Evolutionary conservation across 2,329 filamentous ascomycete genomes (phyloP).

Genomic region (Colletotrichum neosansevieriae): DNA sequence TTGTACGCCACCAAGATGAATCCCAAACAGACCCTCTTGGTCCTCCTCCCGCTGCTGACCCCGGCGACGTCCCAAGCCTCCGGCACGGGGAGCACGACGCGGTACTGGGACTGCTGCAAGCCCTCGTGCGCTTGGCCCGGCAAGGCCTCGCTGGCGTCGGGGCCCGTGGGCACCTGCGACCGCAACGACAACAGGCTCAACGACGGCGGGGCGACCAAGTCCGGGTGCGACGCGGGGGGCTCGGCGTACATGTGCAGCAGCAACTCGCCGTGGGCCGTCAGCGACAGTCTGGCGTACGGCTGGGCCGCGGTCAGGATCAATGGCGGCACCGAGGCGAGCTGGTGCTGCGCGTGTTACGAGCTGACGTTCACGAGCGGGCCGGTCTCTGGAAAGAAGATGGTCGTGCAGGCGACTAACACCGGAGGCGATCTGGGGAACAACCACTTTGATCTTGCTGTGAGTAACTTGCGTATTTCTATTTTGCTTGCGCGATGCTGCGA

Average conservation of each 20-base stretch:
- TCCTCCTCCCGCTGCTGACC: constrained; percentile 42
- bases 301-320: constrained; percentile 64
- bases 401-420: constrained; percentile 72
- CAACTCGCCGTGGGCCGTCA: constrained; percentile 65
- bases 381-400: constrained; percentile 68
- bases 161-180: constrained; percentile 61
- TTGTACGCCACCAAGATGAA: constrained; percentile 2
- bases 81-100: constrained; percentile 48
- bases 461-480: constrained; percentile 32
- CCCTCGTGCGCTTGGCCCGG: constrained; percentile 66
- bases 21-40: constrained; percentile 31
- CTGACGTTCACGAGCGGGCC: constrained; percentile 69
- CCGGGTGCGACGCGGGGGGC: constrained; percentile 58
- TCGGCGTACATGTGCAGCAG: constrained; percentile 65
- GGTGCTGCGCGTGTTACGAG: constrained; percentile 70
- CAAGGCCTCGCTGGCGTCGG: constrained; percentile 54
- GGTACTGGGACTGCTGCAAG: constrained; percentile 70
- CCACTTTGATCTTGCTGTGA: constrained; percentile 65
- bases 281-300: constrained; percentile 63
- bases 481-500: too few species aligned
- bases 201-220: constrained; percentile 49
- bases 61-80: constrained; percentile 43
- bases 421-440: constrained; percentile 65
- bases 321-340: constrained; percentile 56
- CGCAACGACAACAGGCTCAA: constrained; percentile 61